A percentile compares a stretch with the other conserved stretches of the same genome.
phyloP scores from a whole-genome alignment of 2,329 filamentous ascomycete genomes.

The Beauveria sp. region DNA sequence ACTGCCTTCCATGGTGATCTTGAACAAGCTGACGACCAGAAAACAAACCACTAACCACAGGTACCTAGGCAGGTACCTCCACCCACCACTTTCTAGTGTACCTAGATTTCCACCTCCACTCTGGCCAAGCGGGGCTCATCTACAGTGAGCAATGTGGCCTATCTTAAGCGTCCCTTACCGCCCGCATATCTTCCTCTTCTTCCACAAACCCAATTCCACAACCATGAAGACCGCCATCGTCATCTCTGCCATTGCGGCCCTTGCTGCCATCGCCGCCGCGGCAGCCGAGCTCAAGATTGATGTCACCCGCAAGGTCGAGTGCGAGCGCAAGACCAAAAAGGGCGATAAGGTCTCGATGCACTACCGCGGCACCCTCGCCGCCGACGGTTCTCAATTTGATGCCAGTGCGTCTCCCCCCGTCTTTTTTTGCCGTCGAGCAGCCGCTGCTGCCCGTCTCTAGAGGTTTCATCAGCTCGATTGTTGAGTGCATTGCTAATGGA shows the following conservation, averaged over 20 bases:
- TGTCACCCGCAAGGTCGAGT: conserved; percentile 64
- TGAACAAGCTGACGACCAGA: too few relatives aligned
- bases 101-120: too few relatives aligned
- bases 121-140: too few relatives aligned
- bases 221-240: conserved; percentile 42
- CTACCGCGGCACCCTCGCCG: conserved; percentile 74
- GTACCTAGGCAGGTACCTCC: too few relatives aligned
- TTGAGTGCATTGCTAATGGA: not conserved
- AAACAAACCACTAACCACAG: too few relatives aligned
- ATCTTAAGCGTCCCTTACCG: too few relatives aligned
- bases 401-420: conserved; percentile 41
- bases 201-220: conserved; percentile 2
- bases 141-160: too few relatives aligned
- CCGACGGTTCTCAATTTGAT: conserved; percentile 74
- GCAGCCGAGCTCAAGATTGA: conserved; percentile 66
- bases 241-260: conserved; percentile 43
- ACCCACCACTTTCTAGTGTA: too few relatives aligned
- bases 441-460: too few relatives aligned
- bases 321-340: conserved; percentile 65
- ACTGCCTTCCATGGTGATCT: too few relatives aligned
- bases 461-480: too few relatives aligned
- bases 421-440: not conserved
- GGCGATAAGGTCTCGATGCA: conserved; percentile 81
- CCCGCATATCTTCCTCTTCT: not conserved
- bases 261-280: conserved; percentile 43